phyloP scores from a whole-genome alignment of 441 rosid genomes.

The Jatropha multifida region DNA sequence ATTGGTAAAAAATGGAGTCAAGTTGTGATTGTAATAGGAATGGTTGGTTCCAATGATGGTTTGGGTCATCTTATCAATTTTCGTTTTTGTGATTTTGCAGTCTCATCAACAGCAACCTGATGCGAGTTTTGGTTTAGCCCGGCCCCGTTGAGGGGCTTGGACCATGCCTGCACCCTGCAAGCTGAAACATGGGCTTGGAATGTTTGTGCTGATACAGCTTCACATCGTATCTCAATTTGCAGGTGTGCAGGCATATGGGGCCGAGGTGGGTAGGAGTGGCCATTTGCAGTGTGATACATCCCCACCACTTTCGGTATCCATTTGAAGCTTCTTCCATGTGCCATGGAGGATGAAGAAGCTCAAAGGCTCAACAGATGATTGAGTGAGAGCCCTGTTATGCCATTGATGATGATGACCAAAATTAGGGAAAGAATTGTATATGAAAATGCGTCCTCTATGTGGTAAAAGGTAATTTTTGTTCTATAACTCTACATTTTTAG shows the following conservation, averaged over 20 bases:
- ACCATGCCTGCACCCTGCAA: conserved; percentile 91
- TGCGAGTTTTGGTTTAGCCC: conserved; percentile 83
- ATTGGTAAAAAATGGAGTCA: neutral
- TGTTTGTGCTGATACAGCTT: conserved; percentile 25
- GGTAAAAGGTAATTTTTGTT: conserved; percentile 12
- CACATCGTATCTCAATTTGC: conserved; percentile 30
- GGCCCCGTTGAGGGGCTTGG: conserved; percentile 98
- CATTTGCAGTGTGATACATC: conserved; percentile 14
- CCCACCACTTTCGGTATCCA: conserved; percentile 39
- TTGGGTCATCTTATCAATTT: neutral
- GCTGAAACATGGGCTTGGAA: conserved; percentile 34
- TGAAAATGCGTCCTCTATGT: conserved; percentile 10
- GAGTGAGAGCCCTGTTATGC: conserved; percentile 28
- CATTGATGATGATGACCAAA: conserved; percentile 30
- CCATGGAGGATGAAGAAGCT: conserved; percentile 37
- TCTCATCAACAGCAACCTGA: conserved; percentile 73
- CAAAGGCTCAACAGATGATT: conserved; percentile 25
- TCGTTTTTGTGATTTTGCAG: conserved; percentile 29
- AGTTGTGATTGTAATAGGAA: neutral
- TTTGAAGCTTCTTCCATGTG: conserved; percentile 36
- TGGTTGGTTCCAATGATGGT: conserved; percentile 5
- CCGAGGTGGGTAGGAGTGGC: conserved; percentile 43
- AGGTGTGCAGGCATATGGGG: conserved; percentile 67
- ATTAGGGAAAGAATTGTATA: conserved; percentile 24
- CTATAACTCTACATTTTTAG: neutral